A percentile compares a stretch with the other conserved stretches of the same genome.
Evolutionary conservation across 2,329 filamentous ascomycete genomes (phyloP).

Genomic region (Fusarium equiseti): DNA sequence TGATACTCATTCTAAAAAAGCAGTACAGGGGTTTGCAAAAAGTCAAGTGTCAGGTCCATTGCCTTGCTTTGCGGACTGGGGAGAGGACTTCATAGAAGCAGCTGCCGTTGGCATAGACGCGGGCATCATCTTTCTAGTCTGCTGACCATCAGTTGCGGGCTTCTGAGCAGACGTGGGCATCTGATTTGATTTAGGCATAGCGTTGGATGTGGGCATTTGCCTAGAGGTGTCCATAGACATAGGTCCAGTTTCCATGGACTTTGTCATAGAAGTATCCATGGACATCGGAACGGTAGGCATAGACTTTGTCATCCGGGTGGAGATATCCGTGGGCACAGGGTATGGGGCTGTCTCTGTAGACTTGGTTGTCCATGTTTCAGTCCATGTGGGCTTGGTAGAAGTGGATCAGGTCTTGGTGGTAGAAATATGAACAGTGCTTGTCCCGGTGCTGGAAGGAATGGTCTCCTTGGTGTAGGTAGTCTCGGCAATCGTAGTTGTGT

Average conservation of each 20-base stretch:
- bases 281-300: neutral
- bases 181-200: neutral
- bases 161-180: neutral
- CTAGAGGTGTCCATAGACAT: neutral
- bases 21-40: too few relatives aligned
- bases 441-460: neutral
- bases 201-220: neutral
- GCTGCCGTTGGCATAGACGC: neutral
- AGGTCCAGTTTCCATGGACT: neutral
- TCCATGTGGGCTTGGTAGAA: neutral
- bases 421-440: slow-evolving; percentile 4
- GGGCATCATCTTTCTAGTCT: neutral
- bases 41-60: neutral
- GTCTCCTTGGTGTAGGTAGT: slow-evolving; percentile 1
- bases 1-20: neutral
- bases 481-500: neutral
- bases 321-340: neutral
- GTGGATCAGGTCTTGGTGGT: slow-evolving; percentile 20
- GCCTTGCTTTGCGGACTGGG: neutral
- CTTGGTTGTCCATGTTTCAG: neutral
- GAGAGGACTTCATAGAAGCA: neutral
- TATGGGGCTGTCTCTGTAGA: neutral
- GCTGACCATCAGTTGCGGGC: neutral
- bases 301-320: neutral
- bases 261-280: neutral